These are phyloP conservation scores for Blastocystis hominis DNA, from an alignment of 352 stramenopile species.

Conservation along the genomic window DNA sequence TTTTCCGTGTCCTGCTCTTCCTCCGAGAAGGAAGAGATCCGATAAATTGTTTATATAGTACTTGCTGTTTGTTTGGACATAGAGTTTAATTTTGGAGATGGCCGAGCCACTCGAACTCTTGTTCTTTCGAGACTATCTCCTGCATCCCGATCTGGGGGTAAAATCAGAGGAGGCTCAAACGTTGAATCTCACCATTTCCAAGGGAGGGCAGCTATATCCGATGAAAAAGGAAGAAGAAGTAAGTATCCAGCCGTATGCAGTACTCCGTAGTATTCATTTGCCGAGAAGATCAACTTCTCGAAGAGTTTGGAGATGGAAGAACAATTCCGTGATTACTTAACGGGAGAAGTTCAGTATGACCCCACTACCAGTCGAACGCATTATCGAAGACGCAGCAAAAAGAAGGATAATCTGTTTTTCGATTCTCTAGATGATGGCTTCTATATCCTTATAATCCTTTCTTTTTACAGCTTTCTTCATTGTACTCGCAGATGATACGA, in stretches of 20 bases:
- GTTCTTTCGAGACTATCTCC: conserved; percentile 22
- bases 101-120: not conserved
- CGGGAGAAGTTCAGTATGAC: conserved; percentile 3
- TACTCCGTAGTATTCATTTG: conserved; percentile 14
- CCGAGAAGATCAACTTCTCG: conserved; percentile 27
- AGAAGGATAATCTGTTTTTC: not conserved
- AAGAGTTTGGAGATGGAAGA: not conserved
- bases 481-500: not conserved
- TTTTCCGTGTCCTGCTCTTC: conserved; percentile 31
- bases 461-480: not conserved
- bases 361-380: conserved; percentile 8
- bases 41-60: not conserved
- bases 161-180: not conserved
- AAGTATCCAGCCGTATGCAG: not conserved
- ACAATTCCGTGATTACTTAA: conserved; percentile 25
- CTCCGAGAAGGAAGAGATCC: not conserved
- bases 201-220: not conserved
- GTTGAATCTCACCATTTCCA: not conserved
- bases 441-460: conserved; percentile 6
- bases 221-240: not conserved
- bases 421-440: conserved; percentile 10
- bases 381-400: not conserved
- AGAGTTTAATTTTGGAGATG: not conserved
- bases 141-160: not conserved
- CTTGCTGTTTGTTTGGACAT: not conserved